phyloP scores from a whole-genome alignment of 129 eudicot genomes.

The Escallonia rubra region DNA sequence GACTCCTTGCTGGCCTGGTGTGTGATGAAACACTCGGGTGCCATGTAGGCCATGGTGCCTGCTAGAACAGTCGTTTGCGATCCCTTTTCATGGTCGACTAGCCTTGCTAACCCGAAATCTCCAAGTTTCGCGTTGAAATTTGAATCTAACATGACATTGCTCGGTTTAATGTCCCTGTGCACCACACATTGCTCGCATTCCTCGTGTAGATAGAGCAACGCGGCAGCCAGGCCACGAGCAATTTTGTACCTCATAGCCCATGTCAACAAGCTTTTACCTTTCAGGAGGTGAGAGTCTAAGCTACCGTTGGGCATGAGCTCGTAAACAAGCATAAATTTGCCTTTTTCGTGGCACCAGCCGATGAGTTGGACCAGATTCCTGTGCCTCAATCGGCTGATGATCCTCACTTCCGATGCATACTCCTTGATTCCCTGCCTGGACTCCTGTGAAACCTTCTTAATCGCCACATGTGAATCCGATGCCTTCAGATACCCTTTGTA shows the following conservation, averaged over 20 bases:
- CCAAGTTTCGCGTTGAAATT: slow-evolving; percentile 28
- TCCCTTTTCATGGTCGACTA: slow-evolving; percentile 40
- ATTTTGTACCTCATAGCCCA: slow-evolving; percentile 13
- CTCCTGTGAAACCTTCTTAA: slow-evolving; percentile 28
- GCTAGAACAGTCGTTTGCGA: slow-evolving; percentile 23
- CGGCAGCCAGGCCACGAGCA: slow-evolving; percentile 30
- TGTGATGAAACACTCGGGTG: slow-evolving; percentile 32
- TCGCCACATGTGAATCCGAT: slow-evolving; percentile 11
- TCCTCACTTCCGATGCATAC: slow-evolving; percentile 6
- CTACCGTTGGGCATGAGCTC: slow-evolving; percentile 17
- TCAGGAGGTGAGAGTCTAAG: slow-evolving; percentile 12
- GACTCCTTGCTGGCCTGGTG: slow-evolving; percentile 36
- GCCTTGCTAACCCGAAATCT: slow-evolving; percentile 35
- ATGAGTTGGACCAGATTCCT: slow-evolving; percentile 6
- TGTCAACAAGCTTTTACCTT: slow-evolving; percentile 12
- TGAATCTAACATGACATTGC: slow-evolving; percentile 18
- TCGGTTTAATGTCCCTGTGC: slow-evolving; percentile 35
- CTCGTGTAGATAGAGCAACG: slow-evolving; percentile 30
- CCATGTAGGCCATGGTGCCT: slow-evolving; percentile 37
- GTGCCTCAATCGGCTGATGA: slow-evolving; percentile 11
- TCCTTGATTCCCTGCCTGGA: slow-evolving; percentile 15
- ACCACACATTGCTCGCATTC: slow-evolving; percentile 37
- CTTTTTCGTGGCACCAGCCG: slow-evolving; percentile 16
- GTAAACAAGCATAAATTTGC: slow-evolving; percentile 20
- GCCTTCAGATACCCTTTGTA: slow-evolving; percentile 26